phyloP scores from a whole-genome alignment of 768 basidiomycete genomes.

The Mrakia gelida region DNA sequence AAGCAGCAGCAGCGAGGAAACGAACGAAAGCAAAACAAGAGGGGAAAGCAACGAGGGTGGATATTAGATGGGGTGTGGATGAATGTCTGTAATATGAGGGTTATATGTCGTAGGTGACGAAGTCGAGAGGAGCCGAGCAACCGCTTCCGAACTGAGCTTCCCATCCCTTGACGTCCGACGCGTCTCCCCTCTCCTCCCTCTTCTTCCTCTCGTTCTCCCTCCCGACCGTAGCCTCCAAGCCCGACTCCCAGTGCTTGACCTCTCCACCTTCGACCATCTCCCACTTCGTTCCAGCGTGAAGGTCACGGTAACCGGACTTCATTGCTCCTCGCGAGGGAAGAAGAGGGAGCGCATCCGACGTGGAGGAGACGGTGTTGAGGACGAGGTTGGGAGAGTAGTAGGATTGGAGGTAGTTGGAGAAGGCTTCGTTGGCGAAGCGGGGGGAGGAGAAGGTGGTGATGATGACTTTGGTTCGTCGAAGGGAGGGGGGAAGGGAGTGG shows the following conservation, averaged over 20 bases:
- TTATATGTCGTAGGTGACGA: too few relatives aligned
- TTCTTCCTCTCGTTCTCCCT: not conserved
- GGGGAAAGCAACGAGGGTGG: not conserved
- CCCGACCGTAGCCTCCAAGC: not conserved
- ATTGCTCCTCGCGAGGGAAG: not conserved
- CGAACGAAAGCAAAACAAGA: not conserved
- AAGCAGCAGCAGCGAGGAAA: not conserved
- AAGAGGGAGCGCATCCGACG: not conserved
- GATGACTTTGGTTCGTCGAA: not conserved
- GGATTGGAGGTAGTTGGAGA: not conserved
- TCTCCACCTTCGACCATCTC: not conserved
- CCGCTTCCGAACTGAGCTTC: not conserved
- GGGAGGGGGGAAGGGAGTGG: not conserved
- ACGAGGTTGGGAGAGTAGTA: not conserved
- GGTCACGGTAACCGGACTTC: not conserved
- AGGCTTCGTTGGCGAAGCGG: not conserved
- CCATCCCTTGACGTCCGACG: not conserved
- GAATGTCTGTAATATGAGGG: not conserved
- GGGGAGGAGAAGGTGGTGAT: constrained; percentile 8
- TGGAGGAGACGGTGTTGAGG: constrained; percentile 7
- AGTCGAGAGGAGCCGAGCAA: not conserved
- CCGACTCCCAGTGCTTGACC: not conserved
- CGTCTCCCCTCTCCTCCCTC: not conserved
- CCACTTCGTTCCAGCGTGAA: not conserved
- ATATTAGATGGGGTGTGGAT: not conserved